Base-by-base conservation (phyloP, 2,329 filamentous ascomycete species). In the Dactylonectria estremocensis region DNA sequence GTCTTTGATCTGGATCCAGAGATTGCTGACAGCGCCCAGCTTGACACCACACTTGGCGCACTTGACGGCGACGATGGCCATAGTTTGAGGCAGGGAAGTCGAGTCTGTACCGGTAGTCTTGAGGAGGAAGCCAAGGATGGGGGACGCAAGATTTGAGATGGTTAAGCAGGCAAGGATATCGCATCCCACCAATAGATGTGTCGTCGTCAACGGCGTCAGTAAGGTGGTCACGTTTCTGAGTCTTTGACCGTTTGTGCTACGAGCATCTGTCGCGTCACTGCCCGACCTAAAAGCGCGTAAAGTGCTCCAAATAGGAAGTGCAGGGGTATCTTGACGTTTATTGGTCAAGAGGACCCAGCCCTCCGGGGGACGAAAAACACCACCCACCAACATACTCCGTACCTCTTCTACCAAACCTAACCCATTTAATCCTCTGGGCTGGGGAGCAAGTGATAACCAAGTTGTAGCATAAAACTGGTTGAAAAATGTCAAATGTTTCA, bases 1-100 rank as follows among this genome's bases (percentile, higher is more conserved):
- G 53, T 81, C 82, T 48, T 80, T 81, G 35, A 85, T 77, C 67
- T 83, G 77, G 2, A 71, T 79, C 83, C 83, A 85, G 7, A 79
- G 48, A 45, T 85, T 84, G 61, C 73, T 43, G 53, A 81, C 77
- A 1, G 55, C 64, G 55, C 78, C 78, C n/a, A 83, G 62, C 6
- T 71, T 61, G 7, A 71, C 66, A 24, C 79, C 72, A 65, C 77
- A 81, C 33, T 72, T 72, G 59, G 75, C 72, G 74, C 83, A 85
- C 64, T 77, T 78, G 73, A 79, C 78, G 33, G 69, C 64, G 49
- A 83, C 73, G 6, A 53, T 68, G 35, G 83, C 79, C 82, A 84
- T 84, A 50, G 46, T 33, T 55, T 55, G 45, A 43, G 22, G 5
- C n/a, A 28, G 24, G 31, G 40, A 31, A 18, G 45, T 18, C 40